Base-by-base conservation (phyloP, 805 yeast species). In the Tetrapisispora taiwanensis region DNA sequence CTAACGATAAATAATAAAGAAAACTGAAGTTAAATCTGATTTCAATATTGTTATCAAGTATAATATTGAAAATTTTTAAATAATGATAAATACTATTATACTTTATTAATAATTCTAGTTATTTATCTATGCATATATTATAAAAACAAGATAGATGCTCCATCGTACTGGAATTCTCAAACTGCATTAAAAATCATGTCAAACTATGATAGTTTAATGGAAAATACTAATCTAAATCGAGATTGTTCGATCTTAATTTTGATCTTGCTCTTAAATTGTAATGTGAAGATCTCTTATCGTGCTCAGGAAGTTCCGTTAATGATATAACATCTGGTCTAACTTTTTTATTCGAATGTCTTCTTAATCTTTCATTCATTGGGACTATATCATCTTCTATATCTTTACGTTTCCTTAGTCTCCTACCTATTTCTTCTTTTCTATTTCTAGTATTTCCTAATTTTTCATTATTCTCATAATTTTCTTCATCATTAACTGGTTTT, bases 181-280 rank as follows among this genome's bases (percentile, higher is more conserved):
- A 8, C 26, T 22, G 26, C 8, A 6, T 22, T 6, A 6, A 22
- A 22, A 22, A 22, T 6, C 26, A 22, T 22, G 26, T 22, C 26
- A 22, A 22, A 22, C 26, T n/a, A n/a, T n/a, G n/a, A n/a, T n/a
- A n/a, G n/a, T n/a, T n/a, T 22, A 22, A 22, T 5, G 26, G 26
- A 22, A 22, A 22, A n/a, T n/a, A n/a, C 17, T 18, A 37, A 26
- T 37, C 40, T 10, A 35, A 19, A 19, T 42, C 37, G 20, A 43
- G 32, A n/a, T 46, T 34, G 27, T 39, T 32, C 6, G 53, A 48
- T 38, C 56, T 55, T 13, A 59, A 47, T 43, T 60, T 59, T 5
- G 65, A 60, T 48, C 55, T 58, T 7, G 63, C 60, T 15, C 65
- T 52, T 28, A 60, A 43, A 46, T 60, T 60, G 46, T 60, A 60